Conservation (phyloP, 805 yeast species). For the Grigorovia yakushimaensis region DNA sequence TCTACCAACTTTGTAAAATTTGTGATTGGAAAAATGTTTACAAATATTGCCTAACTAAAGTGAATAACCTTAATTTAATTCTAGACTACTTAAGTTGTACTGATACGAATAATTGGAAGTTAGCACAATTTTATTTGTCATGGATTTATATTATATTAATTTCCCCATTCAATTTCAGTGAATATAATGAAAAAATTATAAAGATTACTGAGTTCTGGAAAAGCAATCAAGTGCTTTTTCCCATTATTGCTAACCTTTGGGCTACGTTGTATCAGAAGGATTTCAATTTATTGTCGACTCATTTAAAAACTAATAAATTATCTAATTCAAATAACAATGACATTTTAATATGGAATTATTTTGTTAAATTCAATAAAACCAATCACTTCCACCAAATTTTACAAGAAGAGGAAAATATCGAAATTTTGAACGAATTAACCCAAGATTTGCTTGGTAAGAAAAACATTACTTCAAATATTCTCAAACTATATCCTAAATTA, state of each 20-base stretch:
- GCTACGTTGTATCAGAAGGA: conserved; percentile 26
- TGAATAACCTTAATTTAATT: conserved; percentile 37
- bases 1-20: conserved; percentile 56
- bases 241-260: conserved; percentile 24
- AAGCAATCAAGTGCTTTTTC: conserved; percentile 35
- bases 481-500: conserved; percentile 20
- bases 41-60: conserved; percentile 52
- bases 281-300: background rate
- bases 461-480: background rate
- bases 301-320: conserved; percentile 8
- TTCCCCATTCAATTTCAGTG: conserved; percentile 60
- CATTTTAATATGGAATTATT: conserved; percentile 13
- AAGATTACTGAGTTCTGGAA: conserved; percentile 29
- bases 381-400: background rate
- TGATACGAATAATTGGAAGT: conserved; percentile 34
- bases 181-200: conserved; percentile 28
- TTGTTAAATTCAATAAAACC: conserved; percentile 6
- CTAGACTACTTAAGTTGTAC: conserved; percentile 15
- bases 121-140: conserved; percentile 41
- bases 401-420: background rate
- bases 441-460: background rate
- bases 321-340: conserved; percentile 2
- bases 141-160: conserved; percentile 66
- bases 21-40: conserved; percentile 54
- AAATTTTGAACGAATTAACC: no score